Evolutionary conservation across 495 filamentous ascomycete genomes (phyloP), one percentile per base, ranked within the genome.

Genomic region (Parmelia sp.): DNA sequence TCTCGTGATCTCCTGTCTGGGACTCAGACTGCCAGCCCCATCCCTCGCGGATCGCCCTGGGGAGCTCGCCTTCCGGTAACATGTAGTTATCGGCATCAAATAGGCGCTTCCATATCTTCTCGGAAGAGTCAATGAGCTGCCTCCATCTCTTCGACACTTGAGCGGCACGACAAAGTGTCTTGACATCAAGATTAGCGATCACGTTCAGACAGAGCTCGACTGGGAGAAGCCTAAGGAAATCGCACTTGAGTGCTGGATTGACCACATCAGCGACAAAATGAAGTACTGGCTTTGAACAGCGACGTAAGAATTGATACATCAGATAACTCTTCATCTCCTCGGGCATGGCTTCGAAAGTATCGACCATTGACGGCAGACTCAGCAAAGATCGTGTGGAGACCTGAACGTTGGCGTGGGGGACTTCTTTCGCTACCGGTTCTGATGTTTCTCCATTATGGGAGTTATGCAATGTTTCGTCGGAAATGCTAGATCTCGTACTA

Each of bases 1-100:
- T 82, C 72, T 98, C 94, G 60, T 78, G 90, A 56, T 87, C 88
- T 66, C 91, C 83, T 11, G 80, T 72, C 9, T 86, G 90, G 60
- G 85, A 84, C 3, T 92, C 90, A 73, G 90, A 87, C 72, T 97
- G 94, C 90, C 93, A 99, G n/a, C 92, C 94, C 94, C 94, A 99
- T n/a, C 94, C 94, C 76, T 97, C 89, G 36, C 79, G 83, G 60
- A 97, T 89, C 19, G 94, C 92, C 65, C 86, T 84, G 60, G 93
- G 85, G 23, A 99, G 77, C 71, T 99, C 94, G 17, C 90, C 90
- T 3, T 88, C 83, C 21, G 90, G 88, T 21, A 97, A 78, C 17
- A 75, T 72, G 74, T 89, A 96, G 0, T 90, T 90, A 74, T 96
- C 91, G 15, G 79, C 79, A 63, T 96, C 91, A 65, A 99, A 87